phyloP scores from a whole-genome alignment of 73 alveolate species.

The Stentor coeruleus region DNA sequence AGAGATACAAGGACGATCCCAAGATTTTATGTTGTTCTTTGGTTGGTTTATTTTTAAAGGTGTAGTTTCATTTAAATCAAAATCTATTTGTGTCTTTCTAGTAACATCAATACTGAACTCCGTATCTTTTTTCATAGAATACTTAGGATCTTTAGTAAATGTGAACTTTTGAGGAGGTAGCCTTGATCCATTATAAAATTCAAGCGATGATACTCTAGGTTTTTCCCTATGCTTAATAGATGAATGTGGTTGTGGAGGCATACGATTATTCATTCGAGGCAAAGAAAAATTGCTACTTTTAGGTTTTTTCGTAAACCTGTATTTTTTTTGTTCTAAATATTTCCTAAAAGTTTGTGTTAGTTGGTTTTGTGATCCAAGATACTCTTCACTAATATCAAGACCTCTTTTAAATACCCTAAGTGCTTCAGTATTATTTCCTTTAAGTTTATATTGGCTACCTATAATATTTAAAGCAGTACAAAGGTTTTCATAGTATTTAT shows the following conservation, averaged over 20 bases:
- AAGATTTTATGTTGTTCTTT: too few relatives aligned
- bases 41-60: neutral
- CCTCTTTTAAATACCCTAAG: neutral
- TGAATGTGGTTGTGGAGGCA: neutral
- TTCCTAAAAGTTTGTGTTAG: neutral
- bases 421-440: neutral
- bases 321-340: neutral
- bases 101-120: too few relatives aligned
- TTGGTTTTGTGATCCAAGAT: neutral
- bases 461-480: neutral
- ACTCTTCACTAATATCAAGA: neutral
- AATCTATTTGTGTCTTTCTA: neutral
- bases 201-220: neutral
- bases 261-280: neutral
- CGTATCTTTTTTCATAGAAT: neutral
- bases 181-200: neutral
- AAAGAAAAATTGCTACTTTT: neutral
- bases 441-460: neutral
- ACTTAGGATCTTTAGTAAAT: neutral
- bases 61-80: too few relatives aligned
- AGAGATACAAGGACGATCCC: neutral
- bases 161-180: too few relatives aligned
- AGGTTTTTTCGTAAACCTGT: constrained; percentile 5
- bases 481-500: neutral
- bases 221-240: neutral